phyloP scores from a whole-genome alignment of 2,329 filamentous ascomycete species.

The Metarhizium sp. region DNA sequence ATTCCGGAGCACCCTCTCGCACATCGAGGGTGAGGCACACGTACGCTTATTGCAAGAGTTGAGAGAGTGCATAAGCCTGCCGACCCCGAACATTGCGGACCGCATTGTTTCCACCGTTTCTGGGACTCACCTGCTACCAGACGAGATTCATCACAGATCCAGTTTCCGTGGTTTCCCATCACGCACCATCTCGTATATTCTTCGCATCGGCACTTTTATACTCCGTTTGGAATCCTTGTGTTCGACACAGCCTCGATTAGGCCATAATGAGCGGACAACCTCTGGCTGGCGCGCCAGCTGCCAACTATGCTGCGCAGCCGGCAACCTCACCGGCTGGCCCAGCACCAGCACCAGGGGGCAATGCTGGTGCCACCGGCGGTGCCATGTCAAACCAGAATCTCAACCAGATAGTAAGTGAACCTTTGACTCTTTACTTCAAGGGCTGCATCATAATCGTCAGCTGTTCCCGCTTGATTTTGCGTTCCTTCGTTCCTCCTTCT shows the following conservation, averaged over 20 bases:
- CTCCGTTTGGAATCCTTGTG: background rate
- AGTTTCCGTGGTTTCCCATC: background rate
- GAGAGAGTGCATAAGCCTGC: background rate
- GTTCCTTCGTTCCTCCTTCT: background rate
- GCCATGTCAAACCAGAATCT: conserved; percentile 77
- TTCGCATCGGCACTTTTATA: background rate
- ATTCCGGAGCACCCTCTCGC: background rate
- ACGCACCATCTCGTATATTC: background rate
- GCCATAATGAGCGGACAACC: conserved; percentile 24
- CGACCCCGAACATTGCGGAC: background rate
- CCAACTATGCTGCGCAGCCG: conserved; percentile 22
- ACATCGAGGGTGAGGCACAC: background rate
- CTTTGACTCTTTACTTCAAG: background rate
- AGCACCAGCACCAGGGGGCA: conserved; percentile 20
- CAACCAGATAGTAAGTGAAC: conserved; percentile 78
- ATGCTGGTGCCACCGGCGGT: conserved; percentile 17
- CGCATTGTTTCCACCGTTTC: background rate
- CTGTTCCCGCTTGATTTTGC: background rate
- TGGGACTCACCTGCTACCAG: background rate
- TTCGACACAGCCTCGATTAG: background rate
- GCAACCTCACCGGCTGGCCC: conserved; percentile 23
- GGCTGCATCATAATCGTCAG: conserved; percentile 14
- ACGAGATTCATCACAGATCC: background rate
- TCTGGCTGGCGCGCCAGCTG: conserved; percentile 20
- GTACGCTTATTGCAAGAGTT: background rate